Evolutionary conservation across 2,329 filamentous ascomycete genomes (phyloP), one percentile per base, ranked within the genome.

Genomic region (Cryphonectria japonica): DNA sequence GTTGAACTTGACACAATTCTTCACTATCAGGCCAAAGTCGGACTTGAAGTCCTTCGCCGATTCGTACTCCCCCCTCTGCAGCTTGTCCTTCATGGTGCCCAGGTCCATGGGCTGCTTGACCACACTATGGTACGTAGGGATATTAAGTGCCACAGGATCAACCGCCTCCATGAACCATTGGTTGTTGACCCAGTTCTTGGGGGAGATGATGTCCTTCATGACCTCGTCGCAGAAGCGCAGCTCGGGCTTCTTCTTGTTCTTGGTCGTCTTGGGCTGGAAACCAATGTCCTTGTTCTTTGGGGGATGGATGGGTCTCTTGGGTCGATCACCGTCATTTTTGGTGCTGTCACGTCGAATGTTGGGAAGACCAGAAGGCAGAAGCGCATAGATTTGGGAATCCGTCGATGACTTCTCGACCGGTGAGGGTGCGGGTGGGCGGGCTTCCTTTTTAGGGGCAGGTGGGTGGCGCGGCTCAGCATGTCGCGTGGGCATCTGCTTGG

Each of bases 41-140:
- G 87, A 87, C 77, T 97, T 92, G 76, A 98, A 94, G 62, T 98
- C 95, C 79, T 94, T 94, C 0, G 93, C 87, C 70, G 87, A 93
- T 75, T 89, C 87, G 78, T 98, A 98, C 69, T 94, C 89, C 37
- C 94, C 94, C 16, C 85, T 85, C 75, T 91, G 89, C 57, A 98
- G 85, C 81, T 97, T 97, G 59, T 86, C 86, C 50, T 88, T 85
- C 78, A 97, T 92, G n/a, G 93, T 97, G 22, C 87, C 86, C 66
- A 98, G 85, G 79, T 99, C 95, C 95, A 98, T 99, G 0, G 96
- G 96, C 79, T 95, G 94, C 85, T 97, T 98, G 83, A 99, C 94
- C 73, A 98, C 85, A 77, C 92, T 94, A 79, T 96, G 93, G 79
- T 99, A 99, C 34, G 92, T 91, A 0, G 96, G 96, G 72, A 98